Base-by-base conservation (phyloP, 2,329 filamentous ascomycete species). In the Aspergillus quadrilineatus region DNA sequence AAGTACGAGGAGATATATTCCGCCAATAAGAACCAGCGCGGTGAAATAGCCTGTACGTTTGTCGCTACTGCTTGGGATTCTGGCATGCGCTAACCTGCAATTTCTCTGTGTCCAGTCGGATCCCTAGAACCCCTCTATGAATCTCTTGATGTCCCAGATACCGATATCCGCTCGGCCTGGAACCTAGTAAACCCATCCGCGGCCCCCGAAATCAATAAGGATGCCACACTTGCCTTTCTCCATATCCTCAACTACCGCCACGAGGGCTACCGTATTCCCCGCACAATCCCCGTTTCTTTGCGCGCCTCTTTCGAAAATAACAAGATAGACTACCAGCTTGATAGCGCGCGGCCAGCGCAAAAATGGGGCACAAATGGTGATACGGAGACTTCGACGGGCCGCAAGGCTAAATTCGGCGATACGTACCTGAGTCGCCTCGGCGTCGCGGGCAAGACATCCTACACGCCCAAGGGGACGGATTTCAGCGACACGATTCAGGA, bases 1-100 rank as follows among this genome's bases (percentile, higher is more conserved):
- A 97, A 97, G 76, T 99, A 99, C 78, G 92, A 97, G 75, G 90
- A 93, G 67, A 99, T 99, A 75, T 99, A 97, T 77, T 89, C 89
- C 62, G 92, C 95, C 67, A 95, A 92, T 77, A 85, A 92, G 59
- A 90, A 96, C 74, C 85, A 88, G 72, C 87, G 92, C 50, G 94
- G 94, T 62, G 90, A 96, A 69, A 83, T 92, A 65, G 81, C 87
- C 57, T 92, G 89, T 91, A 72, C 68, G 87, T 77, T 41, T 30
- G 12, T 10, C 10, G 4, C 15, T 48, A 28, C 22, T 10, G 3
- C n/a, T 10, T 22, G 43, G 26, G 12, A 17, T 30, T n/a, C 26
- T n/a, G 6, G 8, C 36, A 6, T 29, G 26, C 36, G 29, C 45
- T 64, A 53, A 65, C 43, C 17, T 36, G 37, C 37, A 15, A 44